phyloP scores from a whole-genome alignment of 1,284 basidiomycete species.

The Malassezia pachydermatis region DNA sequence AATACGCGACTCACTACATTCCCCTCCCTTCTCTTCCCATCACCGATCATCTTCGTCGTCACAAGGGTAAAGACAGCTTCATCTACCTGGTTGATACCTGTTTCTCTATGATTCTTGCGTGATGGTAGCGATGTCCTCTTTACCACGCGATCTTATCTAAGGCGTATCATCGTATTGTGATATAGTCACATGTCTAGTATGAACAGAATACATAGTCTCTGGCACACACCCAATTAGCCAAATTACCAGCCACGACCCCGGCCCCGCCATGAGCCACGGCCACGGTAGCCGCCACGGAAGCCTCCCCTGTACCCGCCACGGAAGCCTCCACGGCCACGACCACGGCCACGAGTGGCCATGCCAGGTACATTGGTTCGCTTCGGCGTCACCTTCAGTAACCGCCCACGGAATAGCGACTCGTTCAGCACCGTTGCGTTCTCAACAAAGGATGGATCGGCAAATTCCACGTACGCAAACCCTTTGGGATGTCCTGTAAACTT shows the following conservation, averaged over 20 bases:
- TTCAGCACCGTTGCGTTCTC: constrained; percentile 89
- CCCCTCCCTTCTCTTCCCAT: too few relatives aligned
- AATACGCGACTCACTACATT: too few relatives aligned
- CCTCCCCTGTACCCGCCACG: constrained; percentile 16
- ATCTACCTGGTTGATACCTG: too few relatives aligned
- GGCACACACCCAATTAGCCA: neutral
- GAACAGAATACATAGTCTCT: neutral
- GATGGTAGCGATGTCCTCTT: too few relatives aligned
- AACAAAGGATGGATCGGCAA: constrained; percentile 84
- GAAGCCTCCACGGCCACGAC: constrained; percentile 36
- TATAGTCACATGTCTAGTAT: too few relatives aligned
- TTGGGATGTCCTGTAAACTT: constrained; percentile 99
- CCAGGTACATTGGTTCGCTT: constrained; percentile 47
- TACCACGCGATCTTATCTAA: too few relatives aligned
- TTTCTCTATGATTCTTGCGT: too few relatives aligned
- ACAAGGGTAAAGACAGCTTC: too few relatives aligned
- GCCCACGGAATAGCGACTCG: constrained; percentile 84
- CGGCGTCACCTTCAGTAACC: constrained; percentile 66
- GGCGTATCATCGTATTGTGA: too few relatives aligned
- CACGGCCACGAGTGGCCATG: constrained; percentile 32
- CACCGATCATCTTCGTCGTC: too few relatives aligned
- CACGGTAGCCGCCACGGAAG: constrained; percentile 26
- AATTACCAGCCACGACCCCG: constrained; percentile 22
- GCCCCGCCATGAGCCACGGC: constrained; percentile 21
- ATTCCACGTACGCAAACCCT: constrained; percentile 98